These are phyloP conservation scores for Crataegus laevigata DNA, from an alignment of 306 rosid genomes.

Conservation along the genomic window DNA sequence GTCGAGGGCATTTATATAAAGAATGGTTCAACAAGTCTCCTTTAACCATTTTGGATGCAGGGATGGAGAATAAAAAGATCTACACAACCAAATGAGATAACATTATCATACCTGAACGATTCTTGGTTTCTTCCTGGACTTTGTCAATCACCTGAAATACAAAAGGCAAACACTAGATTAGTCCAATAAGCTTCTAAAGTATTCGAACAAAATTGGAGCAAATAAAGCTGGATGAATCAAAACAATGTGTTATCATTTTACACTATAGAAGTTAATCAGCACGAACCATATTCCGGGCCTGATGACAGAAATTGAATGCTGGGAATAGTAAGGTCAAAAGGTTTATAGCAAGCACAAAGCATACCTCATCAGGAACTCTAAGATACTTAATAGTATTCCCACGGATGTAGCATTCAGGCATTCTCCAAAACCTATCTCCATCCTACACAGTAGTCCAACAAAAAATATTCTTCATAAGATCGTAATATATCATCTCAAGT, in stretches of 20 bases:
- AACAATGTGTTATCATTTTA: neutral
- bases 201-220: neutral
- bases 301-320: neutral
- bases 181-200: neutral
- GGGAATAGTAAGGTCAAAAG: neutral
- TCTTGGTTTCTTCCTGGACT: conserved; percentile 98
- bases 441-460: conserved; percentile 39
- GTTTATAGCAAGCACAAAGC: neutral
- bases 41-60: neutral
- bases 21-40: neutral
- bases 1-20: neutral
- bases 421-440: conserved; percentile 98
- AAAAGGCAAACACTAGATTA: conserved; percentile 19
- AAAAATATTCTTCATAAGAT: neutral
- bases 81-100: neutral
- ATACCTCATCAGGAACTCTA: conserved; percentile 97
- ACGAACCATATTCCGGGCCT: neutral
- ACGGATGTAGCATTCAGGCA: conserved; percentile 96
- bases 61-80: neutral
- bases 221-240: neutral
- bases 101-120: conserved; percentile 51
- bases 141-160: conserved; percentile 81
- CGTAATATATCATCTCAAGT: neutral
- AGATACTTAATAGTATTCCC: conserved; percentile 96
- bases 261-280: neutral